These are phyloP conservation scores for Hymenoscyphus scutula DNA, from an alignment of 2,329 filamentous ascomycete species.

Conservation along the genomic window DNA sequence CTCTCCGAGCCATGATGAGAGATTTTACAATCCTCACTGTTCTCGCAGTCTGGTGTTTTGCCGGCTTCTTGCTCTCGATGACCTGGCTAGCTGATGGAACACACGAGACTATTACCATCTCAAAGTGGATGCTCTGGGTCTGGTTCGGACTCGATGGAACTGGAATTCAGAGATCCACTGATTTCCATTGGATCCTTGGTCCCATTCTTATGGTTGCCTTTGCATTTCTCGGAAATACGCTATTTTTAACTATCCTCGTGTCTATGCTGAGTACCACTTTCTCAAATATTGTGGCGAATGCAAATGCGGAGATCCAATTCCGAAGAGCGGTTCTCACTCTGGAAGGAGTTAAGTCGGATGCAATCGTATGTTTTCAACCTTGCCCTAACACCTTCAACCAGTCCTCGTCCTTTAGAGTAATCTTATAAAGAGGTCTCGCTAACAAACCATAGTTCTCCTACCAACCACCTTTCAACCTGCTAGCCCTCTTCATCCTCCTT, in stretches of 20 bases:
- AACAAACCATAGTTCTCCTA: conserved; percentile 27
- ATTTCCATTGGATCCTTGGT: conserved; percentile 78
- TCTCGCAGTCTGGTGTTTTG: conserved; percentile 79
- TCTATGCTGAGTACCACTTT: conserved; percentile 87
- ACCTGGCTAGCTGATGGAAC: conserved; percentile 70
- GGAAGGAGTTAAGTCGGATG: conserved; percentile 81
- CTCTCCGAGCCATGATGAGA: conserved; percentile 78
- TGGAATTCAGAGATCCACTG: conserved; percentile 53
- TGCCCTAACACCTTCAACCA: background rate
- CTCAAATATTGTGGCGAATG: conserved; percentile 71
- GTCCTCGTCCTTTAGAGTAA: no score
- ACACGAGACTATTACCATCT: conserved; percentile 66
- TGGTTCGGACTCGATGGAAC: conserved; percentile 80
- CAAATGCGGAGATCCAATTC: conserved; percentile 80
- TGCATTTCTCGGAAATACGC: conserved; percentile 80
- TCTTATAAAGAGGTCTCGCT: background rate
- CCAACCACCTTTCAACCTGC: conserved; percentile 77
- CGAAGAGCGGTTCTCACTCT: conserved; percentile 77
- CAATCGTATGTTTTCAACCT: conserved; percentile 47
- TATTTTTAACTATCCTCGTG: conserved; percentile 85
- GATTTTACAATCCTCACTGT: conserved; percentile 78
- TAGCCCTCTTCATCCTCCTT: conserved; percentile 70
- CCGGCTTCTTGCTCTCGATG: conserved; percentile 75
- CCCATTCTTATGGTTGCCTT: conserved; percentile 80
- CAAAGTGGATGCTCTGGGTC: conserved; percentile 91